These are phyloP conservation scores for Neurospora sp. DNA, from an alignment of 2,329 filamentous ascomycete genomes.

Conservation along the genomic window DNA sequence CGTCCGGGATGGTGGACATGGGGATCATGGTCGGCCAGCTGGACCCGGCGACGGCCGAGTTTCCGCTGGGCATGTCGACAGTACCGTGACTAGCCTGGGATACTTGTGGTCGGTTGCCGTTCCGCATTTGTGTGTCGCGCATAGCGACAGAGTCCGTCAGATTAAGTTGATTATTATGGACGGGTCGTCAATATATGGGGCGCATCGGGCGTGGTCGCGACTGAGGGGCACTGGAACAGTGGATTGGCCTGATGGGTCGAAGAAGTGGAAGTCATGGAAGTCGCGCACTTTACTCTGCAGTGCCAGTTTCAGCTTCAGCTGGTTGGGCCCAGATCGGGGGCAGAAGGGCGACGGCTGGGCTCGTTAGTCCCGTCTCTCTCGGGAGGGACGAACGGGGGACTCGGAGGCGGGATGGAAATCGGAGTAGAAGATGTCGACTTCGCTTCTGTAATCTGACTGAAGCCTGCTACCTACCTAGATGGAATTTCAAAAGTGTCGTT, in stretches of 20 bases:
- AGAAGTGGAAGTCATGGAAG: background rate
- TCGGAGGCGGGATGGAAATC: background rate
- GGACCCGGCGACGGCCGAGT: background rate
- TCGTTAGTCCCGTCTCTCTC: background rate
- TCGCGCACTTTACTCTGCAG: background rate
- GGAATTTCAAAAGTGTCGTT: background rate
- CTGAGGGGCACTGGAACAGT: background rate
- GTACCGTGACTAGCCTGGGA: background rate
- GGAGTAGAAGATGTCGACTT: background rate
- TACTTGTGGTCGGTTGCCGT: background rate
- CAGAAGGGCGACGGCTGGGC: background rate
- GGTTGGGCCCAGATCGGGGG: background rate
- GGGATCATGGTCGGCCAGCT: background rate
- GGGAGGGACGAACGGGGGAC: background rate
- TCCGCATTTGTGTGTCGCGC: background rate
- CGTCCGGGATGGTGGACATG: background rate
- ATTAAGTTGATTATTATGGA: background rate
- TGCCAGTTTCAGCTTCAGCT: background rate
- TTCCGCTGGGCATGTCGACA: background rate
- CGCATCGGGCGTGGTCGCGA: background rate
- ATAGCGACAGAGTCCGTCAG: background rate
- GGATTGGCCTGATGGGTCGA: background rate
- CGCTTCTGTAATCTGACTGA: background rate
- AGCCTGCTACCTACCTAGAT: background rate
- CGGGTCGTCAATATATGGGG: background rate